Base-by-base conservation (phyloP, 2,329 filamentous ascomycete genomes). In the Ilyonectria robusta region DNA sequence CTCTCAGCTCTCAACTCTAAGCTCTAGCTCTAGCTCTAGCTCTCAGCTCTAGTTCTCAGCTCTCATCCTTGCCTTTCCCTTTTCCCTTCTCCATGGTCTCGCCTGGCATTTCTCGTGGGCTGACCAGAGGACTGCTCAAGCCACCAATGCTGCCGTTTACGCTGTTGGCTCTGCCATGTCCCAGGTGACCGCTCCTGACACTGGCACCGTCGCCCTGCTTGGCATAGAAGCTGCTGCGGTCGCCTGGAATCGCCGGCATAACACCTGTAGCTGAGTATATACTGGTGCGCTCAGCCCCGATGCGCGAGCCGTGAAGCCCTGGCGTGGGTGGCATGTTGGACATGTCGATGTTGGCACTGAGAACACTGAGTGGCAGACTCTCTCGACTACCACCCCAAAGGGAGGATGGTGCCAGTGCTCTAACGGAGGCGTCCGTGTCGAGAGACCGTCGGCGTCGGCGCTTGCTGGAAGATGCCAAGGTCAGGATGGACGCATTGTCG, bases 401-500 rank as follows among this genome's bases (percentile, higher is more conserved):
- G 1, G 93, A 95, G 0, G 92, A 94, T 0, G 93, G 93, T 1
- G 94, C 92, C n/a, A 97, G 83, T 2, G 94, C 94, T 48, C 94
- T 92, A 44, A 96, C 93, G 0, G 93, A 95, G 6, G 94, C 94
- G 78, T 96, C 93, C 0, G 94, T 96, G 79, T 96, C 94, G 81
- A 95, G 90, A 33, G 93, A 95, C 67, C 93, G 89, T 55, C 93
- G 88, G 40, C 94, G 90, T 31, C 91, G 88, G 42, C 92, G 89
- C 81, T 95, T 94, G 70, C 92, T 94, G 0, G 93, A 95, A 4
- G 93, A 95, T 2, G 94, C 94, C 15, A 97, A 85, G 0, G 94
- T 97, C 67, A 97, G 82, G 72, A 97, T 95, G 29, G 93, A 95
- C 23, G 94, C 94, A 77, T 97, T 94, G 79, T 97, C 94, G 1